Evolutionary conservation across 139 green algal genomes (phyloP).

Genomic region (Closterium sp.): DNA sequence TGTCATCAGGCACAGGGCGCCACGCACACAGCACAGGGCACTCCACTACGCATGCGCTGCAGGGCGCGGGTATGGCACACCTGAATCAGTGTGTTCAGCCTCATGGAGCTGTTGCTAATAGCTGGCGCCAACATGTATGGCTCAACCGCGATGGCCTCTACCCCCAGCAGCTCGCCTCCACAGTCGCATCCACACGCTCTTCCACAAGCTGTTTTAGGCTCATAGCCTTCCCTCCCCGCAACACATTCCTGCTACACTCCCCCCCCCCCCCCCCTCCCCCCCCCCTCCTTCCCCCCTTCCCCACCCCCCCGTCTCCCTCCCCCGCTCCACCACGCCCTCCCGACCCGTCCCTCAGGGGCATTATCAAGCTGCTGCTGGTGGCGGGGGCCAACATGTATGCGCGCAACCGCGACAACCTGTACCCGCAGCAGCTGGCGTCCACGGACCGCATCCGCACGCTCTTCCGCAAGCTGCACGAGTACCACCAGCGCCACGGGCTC

Average conservation of each 20-base stretch:
- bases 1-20: too few species aligned
- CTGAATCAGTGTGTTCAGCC: too few species aligned
- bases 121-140: neutral
- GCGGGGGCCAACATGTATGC: constrained; percentile 8
- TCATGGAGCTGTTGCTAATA: neutral
- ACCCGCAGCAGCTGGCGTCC: neutral
- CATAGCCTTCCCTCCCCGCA: too few species aligned
- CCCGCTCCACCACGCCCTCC: too few species aligned
- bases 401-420: neutral
- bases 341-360: neutral
- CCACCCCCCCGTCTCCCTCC: too few species aligned
- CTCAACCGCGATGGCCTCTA: neutral
- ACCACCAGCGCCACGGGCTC: neutral
- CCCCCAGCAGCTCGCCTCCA: neutral
- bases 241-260: neutral
- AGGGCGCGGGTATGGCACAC: too few species aligned
- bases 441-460: constrained; percentile 9
- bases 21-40: too few species aligned
- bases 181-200: neutral
- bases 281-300: too few species aligned
- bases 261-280: too few species aligned
- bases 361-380: constrained; percentile 10
- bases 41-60: too few species aligned
- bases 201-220: neutral
- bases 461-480: constrained; percentile 16